Evolutionary conservation across 768 basidiomycete genomes (phyloP), one percentile per base, ranked within the genome.

Genomic region (Leccinellum luteum): DNA sequence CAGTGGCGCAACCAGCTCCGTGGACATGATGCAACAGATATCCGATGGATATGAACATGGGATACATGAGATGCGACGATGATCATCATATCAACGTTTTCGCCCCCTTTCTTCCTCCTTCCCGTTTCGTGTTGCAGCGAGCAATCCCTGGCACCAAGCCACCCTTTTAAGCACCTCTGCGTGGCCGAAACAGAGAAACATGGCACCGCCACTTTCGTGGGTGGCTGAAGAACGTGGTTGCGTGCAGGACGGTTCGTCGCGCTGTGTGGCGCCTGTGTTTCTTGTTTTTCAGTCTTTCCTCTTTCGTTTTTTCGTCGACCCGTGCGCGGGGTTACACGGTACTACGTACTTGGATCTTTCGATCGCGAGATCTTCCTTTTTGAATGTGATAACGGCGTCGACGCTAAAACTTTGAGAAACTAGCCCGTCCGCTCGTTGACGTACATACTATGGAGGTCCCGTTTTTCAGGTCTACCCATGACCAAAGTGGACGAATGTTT

Each of bases 141-240:
- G n/a, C 4, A 41, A 43, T n/a, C 41, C 41, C 41, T 43, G 41
- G 19, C 41, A 13, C 41, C 25, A n/a, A 48, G 19, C 31, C 21
- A 48, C 38, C 45, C 47, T 15, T 52, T 48, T 7, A 9, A 27
- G 31, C 31, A 50, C 55, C 63, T 19, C 41, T 43, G 19, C 12
- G 41, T 43, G 41, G 19, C 64, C 60, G 66, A 55, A 51, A 49
- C 43, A 15, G 38, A 48, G 21, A 35, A 15, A 35, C 54, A 48
- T 21, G 41, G 19, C 49, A 55, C 47, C 38, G 55, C 66, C 66
- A 70, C 59, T 54, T 19, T 48, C 55, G 51, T 61, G 56, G 53
- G 56, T 60, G 63, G 61, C 58, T 61, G 43, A 6, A 1, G 54
- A 61, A 70, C 56, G 68, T 66, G 69, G 56, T 61, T 62, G 35